Evolutionary conservation across 352 stramenopile species (phyloP).

Genomic region (Globisporangium radiosum): DNA sequence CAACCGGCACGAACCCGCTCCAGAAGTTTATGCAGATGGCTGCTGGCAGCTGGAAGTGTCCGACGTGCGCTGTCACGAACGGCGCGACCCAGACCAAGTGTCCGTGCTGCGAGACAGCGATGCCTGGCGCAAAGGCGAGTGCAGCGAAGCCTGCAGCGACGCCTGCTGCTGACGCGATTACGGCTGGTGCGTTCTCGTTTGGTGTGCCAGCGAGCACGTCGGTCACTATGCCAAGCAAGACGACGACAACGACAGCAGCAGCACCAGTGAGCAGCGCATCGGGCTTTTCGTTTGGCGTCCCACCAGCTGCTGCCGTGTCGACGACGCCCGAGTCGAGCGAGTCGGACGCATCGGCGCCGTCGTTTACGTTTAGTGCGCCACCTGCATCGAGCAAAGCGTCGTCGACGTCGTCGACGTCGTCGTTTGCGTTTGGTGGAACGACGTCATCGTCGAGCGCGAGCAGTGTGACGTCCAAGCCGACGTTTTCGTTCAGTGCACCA

Average conservation of each 20-base stretch:
- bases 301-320: neutral
- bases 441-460: neutral
- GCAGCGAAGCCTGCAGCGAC: neutral
- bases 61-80: slow-evolving; percentile 72
- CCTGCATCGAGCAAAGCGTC: slow-evolving; percentile 16
- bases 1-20: slow-evolving; percentile 8
- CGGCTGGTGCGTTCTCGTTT: slow-evolving; percentile 26
- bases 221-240: slow-evolving; percentile 2
- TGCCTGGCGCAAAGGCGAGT: slow-evolving; percentile 20
- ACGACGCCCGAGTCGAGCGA: slow-evolving; percentile 7
- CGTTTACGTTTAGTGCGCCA: slow-evolving; percentile 49
- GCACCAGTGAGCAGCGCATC: slow-evolving; percentile 6
- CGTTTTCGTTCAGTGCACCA: slow-evolving; percentile 17
- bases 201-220: slow-evolving; percentile 4
- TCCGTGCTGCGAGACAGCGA: slow-evolving; percentile 67
- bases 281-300: slow-evolving; percentile 26
- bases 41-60: slow-evolving; percentile 76
- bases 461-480: slow-evolving; percentile 11
- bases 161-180: slow-evolving; percentile 7
- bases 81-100: slow-evolving; percentile 51
- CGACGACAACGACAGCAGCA: neutral
- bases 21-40: slow-evolving; percentile 59
- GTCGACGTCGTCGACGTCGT: slow-evolving; percentile 8
- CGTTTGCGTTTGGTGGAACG: slow-evolving; percentile 18
- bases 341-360: slow-evolving; percentile 19